Base-by-base conservation (phyloP, 345 rosid species). In the Euphorbia tirucalli region DNA sequence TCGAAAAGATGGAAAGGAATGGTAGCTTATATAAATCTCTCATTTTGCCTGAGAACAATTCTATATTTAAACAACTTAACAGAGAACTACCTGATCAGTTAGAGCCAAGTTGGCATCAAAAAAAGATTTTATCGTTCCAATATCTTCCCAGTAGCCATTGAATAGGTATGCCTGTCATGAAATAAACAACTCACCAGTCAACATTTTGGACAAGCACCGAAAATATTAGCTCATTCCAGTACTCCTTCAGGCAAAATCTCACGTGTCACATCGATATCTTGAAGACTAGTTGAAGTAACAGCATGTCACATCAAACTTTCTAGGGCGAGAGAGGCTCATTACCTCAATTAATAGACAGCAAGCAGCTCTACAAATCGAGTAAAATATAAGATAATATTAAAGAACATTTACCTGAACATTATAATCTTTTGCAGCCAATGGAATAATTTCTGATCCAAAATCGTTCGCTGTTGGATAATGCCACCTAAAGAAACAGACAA, bases 81-180 rank as follows among this genome's bases (percentile, higher is more conserved):
- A 70, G 79, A 71, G 68, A 69, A 70, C 13, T 82, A 90, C 93
- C 87, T 89, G 86, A 63, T 88, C 93, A 35, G 87, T 84, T 72
- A 91, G 90, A 46, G 93, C 93, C 81, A 87, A 82, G 84, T 90
- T 93, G 54, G 98, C 97, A 46, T 93, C 95, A 48, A 84, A 93
- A 72, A 93, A 90, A 48, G 95, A 88, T 79, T 83, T 88, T 76
- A 93, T 88, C 13, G 97, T 90, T 46, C 97, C 98, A 11, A 93
- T 89, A 79, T 93, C 98, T 72, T 90, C 95, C 97, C 93, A 93
- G 78, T 90, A 93, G 75, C 80, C 97, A 4, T 78, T 61, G 68
- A 84, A 90, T 19, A 89, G 70, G 78, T 89, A 88, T 44, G 92
- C 93, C 96, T 90, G 73, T 56, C 46, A 75, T 35, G 69, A 41